A percentile compares a stretch with the other conserved stretches of the same genome.
These are phyloP conservation scores for Fusarium coffeatum DNA, from an alignment of 2,329 filamentous ascomycete species.

Conservation along the genomic window DNA sequence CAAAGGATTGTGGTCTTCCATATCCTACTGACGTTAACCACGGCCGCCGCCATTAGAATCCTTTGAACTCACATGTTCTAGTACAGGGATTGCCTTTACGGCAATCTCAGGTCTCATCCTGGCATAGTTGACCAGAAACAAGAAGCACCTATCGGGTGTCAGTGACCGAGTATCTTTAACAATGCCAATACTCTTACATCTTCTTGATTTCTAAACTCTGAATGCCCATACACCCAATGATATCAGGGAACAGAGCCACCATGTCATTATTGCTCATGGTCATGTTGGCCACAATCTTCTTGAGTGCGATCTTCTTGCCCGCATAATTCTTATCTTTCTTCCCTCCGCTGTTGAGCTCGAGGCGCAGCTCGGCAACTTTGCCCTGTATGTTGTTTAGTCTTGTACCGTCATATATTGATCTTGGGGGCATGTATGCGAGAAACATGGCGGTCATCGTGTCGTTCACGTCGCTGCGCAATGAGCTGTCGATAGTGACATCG, in stretches of 20 bases:
- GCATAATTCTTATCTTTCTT: slow-evolving; percentile 99
- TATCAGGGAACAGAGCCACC: slow-evolving; percentile 95
- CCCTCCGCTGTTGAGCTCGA: slow-evolving; percentile 90
- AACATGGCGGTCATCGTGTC: slow-evolving; percentile 58
- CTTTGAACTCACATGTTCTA: slow-evolving; percentile 73
- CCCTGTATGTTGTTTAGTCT: slow-evolving; percentile 78
- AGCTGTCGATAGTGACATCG: slow-evolving; percentile 20
- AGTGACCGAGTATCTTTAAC: slow-evolving; percentile 3
- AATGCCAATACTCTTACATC: slow-evolving; percentile 71
- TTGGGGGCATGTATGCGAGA: slow-evolving; percentile 63
- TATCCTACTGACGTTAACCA: slow-evolving; percentile 70
- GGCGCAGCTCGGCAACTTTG: slow-evolving; percentile 96
- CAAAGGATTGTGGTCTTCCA: slow-evolving; percentile 91
- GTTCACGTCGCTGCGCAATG: slow-evolving; percentile 15
- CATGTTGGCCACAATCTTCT: slow-evolving; percentile 99
- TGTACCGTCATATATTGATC: slow-evolving; percentile 56
- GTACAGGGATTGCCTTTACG: slow-evolving; percentile 87
- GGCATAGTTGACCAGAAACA: slow-evolving; percentile 97
- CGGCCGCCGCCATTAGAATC: not conserved
- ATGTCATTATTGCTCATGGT: slow-evolving; percentile 99
- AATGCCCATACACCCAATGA: slow-evolving; percentile 95
- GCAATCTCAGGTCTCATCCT: slow-evolving; percentile 94
- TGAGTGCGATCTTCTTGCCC: slow-evolving; percentile 96
- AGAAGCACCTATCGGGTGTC: slow-evolving; percentile 79
- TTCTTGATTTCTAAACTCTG: slow-evolving; percentile 98